Evolutionary conservation across 805 yeast species (phyloP), one percentile per base, ranked within the genome.

Genomic region (Saturnispora bothae): DNA sequence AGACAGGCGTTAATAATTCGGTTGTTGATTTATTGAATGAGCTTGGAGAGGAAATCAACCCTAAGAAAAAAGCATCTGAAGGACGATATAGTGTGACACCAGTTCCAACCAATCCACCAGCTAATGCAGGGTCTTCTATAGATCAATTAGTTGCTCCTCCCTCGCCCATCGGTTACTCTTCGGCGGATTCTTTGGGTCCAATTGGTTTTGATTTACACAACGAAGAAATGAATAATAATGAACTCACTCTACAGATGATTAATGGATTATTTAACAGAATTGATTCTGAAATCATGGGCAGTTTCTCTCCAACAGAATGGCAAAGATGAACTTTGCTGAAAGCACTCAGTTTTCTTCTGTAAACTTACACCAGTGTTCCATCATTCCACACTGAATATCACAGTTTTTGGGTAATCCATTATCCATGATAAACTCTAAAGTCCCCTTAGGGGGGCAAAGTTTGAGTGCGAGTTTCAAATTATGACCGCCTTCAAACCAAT

Each of bases 11-110:
- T 31, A 59, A 65, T n/a, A 67, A 68, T 42, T 76, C 78, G 12
- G 71, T 73, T 59, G 59, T 73, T 41, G 66, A 65, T 28, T 56
- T 75, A 32, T 52, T 68, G 40, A 71, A 74, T 45, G 77, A 75
- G 51, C 63, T 73, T 39, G 77, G 70, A 8, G 63, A 64, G 36
- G 76, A 71, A 44, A 65, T 50, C 38, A 22, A 31, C 15, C 2
- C 23, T 4, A 46, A 45, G 40, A 48, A 47, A 22, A 22, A 22
- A 22, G 7, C 25, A 7, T 8, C 7, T 22, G 10, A 22, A 22
- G 25, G 25, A 8, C 7, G 10, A 22, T 22, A 8, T 8, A 8
- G 10, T 22, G 25, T 8, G 10, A 7, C 7, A 22, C 25, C 25
- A 22, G 10, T 22, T 7, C 25, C 25, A 8, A 10, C 7, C 10